phyloP scores from a whole-genome alignment of 1,284 basidiomycete species.

The Trichosporon sp. region DNA sequence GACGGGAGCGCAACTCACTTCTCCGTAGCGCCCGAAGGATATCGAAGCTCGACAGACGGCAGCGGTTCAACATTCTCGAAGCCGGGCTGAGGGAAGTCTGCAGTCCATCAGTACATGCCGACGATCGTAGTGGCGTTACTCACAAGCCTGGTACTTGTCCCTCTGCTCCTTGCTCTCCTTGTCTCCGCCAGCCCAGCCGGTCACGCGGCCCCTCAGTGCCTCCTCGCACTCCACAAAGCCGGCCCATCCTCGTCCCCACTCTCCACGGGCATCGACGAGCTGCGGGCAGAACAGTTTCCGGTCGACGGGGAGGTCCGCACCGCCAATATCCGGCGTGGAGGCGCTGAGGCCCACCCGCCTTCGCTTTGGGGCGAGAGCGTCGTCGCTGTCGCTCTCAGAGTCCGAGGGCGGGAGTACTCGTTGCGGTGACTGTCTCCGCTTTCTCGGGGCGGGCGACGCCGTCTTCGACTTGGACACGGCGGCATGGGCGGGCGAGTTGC shows the following conservation, averaged over 20 bases:
- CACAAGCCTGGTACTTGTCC: conserved; percentile 33
- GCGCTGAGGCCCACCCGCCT: conserved; percentile 24
- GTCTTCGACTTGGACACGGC: background rate
- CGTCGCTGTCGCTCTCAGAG: conserved; percentile 33
- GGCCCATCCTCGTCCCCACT: conserved; percentile 47
- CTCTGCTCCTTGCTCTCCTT: conserved; percentile 26
- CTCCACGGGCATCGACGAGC: conserved; percentile 45
- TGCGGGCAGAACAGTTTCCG: conserved; percentile 40
- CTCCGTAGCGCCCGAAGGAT: conserved; percentile 56
- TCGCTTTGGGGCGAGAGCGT: conserved; percentile 34
- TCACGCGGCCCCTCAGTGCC: conserved; percentile 37
- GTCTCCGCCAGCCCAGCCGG: conserved; percentile 41
- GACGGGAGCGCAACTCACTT: conserved; percentile 36
- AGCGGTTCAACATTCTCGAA: conserved; percentile 49
- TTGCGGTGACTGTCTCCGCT: conserved; percentile 23
- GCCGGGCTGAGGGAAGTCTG: conserved; percentile 54
- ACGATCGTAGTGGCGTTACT: background rate
- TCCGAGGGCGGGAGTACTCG: conserved; percentile 31
- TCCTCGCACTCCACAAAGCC: conserved; percentile 49
- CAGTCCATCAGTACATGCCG: background rate
- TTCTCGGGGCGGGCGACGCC: conserved; percentile 20
- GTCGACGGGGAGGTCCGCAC: conserved; percentile 33
- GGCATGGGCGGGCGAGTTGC: background rate
- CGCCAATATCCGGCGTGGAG: conserved; percentile 20
- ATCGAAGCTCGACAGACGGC: conserved; percentile 54